Evolutionary conservation across 805 yeast genomes (phyloP), one percentile per base, ranked within the genome.

Genomic region (Clavispora santaluciae): DNA sequence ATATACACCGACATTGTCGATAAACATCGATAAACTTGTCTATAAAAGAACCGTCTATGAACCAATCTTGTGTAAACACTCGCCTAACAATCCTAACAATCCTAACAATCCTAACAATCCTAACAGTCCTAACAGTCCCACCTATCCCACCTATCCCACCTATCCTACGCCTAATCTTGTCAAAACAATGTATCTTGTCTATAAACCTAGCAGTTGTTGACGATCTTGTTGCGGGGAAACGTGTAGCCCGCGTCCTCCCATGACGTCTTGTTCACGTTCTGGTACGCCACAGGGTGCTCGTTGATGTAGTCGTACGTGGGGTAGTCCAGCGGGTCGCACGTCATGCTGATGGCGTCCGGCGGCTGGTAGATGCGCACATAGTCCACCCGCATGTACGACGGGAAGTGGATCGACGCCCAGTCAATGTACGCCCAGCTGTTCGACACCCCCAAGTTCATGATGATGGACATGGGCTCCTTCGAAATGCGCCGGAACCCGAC

Each of bases 161-260:
- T n/a, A n/a, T n/a, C n/a, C n/a, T n/a, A n/a, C n/a, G n/a, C n/a
- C n/a, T n/a, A n/a, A n/a, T n/a, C n/a, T n/a, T n/a, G n/a, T n/a
- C n/a, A n/a, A n/a, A n/a, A n/a, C n/a, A n/a, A n/a, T n/a, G n/a
- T n/a, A n/a, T n/a, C n/a, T n/a, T n/a, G n/a, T 10, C 25, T 23
- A 23, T 8, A 4, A 23, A 28, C 24, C 35, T 35, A 50, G 30
- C 54, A 51, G 4, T 48, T 46, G 17, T 49, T 34, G 12, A 48
- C 53, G 33, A 73, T 55, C 15, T 50, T 37, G 44, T 52, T 83
- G 53, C 76, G 78, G 15, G 96, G 96, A 56, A 64, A 62, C 3
- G 61, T 43, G 59, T 81, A 69, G 4, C 73, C 74, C 1, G 72
- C 73, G 24, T 39, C 44, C 35, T 55, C 46, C 72, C 73, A 70